Evolutionary conservation across 2,329 filamentous ascomycete genomes (phyloP), one percentile per base, ranked within the genome.

Genomic region (Penicillium expansum): DNA sequence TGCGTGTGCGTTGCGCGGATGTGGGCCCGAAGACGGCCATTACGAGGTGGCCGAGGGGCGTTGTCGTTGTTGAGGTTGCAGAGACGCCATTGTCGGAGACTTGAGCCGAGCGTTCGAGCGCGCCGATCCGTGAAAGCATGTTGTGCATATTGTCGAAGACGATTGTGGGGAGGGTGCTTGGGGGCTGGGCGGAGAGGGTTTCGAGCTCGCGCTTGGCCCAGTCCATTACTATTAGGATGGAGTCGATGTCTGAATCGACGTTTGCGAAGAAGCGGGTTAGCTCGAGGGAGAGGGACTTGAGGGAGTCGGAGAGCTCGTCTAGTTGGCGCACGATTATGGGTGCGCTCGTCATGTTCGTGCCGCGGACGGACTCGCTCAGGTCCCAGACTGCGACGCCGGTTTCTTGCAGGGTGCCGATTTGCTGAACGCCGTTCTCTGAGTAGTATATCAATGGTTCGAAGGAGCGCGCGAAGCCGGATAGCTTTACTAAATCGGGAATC

Each of bases 381-480:
- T 97, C 93, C 90, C 92, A 96, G 27, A 97, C 92, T 0, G 93
- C 93, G 32, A 96, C 88, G 42, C 92, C 91, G 0, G 92, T 96
- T 53, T 94, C 91, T 73, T 96, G 92, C 48, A 97, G 79, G 62
- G 95, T 91, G 56, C 88, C 87, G 39, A 96, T 91, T 69, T 96
- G 92, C 37, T 87, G 84, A 42, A 92, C 87, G 9, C 92, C 92
- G 70, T 92, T 89, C 69, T 97, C 92, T 0, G 92, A 96, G 71
- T 95, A 96, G 77, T 94, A 94, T 60, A 97, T 95, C 43, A 97
- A 82, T 6, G 93, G 93, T 73, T 97, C 93, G 69, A 97, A 96
- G 10, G 91, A 91, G 67, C 91, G 91, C 48, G 92, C 92, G 62
- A 97, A 85, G 50, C 89, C 87, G 4, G 92, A 92, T 24, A 97